Evolutionary conservation across 2,329 filamentous ascomycete genomes (phyloP), one percentile per base, ranked within the genome.

Genomic region (Aspergillus amoenus): DNA sequence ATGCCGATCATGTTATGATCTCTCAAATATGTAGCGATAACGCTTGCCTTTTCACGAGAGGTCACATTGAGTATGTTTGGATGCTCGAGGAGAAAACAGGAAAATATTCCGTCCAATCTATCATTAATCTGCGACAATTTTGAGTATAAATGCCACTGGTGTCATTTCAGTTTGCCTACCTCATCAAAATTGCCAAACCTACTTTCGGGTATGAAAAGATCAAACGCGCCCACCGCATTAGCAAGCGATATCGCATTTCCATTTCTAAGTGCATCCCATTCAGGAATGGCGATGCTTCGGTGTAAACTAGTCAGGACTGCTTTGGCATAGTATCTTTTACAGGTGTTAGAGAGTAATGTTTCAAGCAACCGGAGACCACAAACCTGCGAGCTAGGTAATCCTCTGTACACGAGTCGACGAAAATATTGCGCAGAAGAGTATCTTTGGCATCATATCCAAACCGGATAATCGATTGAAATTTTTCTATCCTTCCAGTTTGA

Each of bases 361-460:
- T 42, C 15, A 11, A 30, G 39, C 9, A 13, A 21, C 37, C 21
- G 12, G 39, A 21, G 13, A 32, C 9, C 13, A 56, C 61, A 37
- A 55, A 74, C 76, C 88, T 86, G 71, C 90, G 84, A 13, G 93
- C 90, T 66, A 99, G 76, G 52, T 89, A 84, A 76, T 97, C 91
- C 13, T 89, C 84, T 4, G 78, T 80, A 41, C 84, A 79, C 12
- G 88, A 82, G 15, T 81, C 77, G 34, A 82, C 80, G 11, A 78
- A 78, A 59, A 82, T 84, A 69, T 96, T 87, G 55, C 82, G 79
- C 59, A 92, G 68, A 48, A 97, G 81, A 54, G 87, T 87, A 71
- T 97, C 93, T 72, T 97, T 97, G 45, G 88, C 90, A 77, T 97
- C 92, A 68, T 93, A 93, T 0, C 92, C 92, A 66, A 87, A 81